Evolutionary conservation across 495 filamentous ascomycete species (phyloP).

Genomic region (Physcia stellaris): DNA sequence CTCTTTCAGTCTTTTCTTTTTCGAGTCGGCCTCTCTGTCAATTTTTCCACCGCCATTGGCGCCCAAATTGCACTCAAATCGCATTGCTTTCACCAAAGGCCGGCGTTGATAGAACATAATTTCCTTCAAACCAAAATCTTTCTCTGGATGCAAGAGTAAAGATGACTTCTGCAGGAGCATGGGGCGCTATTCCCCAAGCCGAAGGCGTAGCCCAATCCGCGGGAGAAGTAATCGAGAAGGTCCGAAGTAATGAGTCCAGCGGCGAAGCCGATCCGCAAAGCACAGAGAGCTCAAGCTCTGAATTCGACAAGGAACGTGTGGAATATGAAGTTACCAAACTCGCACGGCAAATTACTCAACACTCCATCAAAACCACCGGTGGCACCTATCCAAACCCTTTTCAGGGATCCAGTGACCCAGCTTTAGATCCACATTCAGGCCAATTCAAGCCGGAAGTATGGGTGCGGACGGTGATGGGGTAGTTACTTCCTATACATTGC

Average conservation of each 20-base stretch:
- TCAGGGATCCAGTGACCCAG: constrained; percentile 27
- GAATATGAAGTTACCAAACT: constrained; percentile 30
- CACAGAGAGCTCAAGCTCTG: constrained; percentile 9
- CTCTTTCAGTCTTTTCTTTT: no score
- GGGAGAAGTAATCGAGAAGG: constrained; percentile 6
- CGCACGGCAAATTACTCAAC: constrained; percentile 33
- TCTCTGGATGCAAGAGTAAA: no score
- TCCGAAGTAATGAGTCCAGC: constrained; percentile 3
- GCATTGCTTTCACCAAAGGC: no score
- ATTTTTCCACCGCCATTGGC: no score
- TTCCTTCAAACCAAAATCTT: no score
- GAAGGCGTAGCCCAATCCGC: constrained; percentile 8
- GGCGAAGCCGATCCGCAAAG: constrained; percentile 1
- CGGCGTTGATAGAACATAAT: no score
- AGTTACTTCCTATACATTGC: constrained; percentile 20
- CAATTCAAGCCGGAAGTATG: constrained; percentile 38
- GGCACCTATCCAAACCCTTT: constrained; percentile 32
- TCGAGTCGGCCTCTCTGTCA: no score
- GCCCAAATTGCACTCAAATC: no score
- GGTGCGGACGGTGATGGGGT: constrained; percentile 37
- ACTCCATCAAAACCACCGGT: constrained; percentile 27
- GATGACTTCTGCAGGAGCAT: not conserved
- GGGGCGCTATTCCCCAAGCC: constrained; percentile 12
- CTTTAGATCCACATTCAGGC: constrained; percentile 30
- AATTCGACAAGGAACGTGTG: constrained; percentile 20